Percentiles rank a stretch among this genome's conserved stretches.
These are phyloP conservation scores for Lodderomyces theae DNA, from an alignment of 1,139 yeast species.

Conservation along the genomic window DNA sequence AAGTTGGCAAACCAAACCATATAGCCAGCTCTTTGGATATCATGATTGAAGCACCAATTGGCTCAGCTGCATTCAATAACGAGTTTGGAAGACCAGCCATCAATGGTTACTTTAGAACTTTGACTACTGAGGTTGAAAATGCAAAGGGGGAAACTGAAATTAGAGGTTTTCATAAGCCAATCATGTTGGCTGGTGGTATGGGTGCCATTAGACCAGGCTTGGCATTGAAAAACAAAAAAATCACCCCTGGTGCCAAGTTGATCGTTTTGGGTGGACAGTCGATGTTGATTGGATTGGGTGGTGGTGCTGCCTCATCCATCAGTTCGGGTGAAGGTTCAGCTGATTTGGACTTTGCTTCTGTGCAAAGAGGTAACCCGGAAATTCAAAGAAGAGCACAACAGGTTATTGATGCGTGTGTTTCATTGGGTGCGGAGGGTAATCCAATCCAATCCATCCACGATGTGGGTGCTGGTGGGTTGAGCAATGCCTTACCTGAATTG, in stretches of 20 bases:
- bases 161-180: slow-evolving; percentile 98
- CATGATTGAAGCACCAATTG: slow-evolving; percentile 96
- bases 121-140: slow-evolving; percentile 74
- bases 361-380: slow-evolving; percentile 99
- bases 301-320: slow-evolving; percentile 98
- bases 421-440: slow-evolving; percentile 65
- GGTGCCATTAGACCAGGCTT: slow-evolving; percentile 94
- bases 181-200: slow-evolving; percentile 99
- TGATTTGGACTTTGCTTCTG: slow-evolving; percentile 95
- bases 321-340: slow-evolving; percentile 97
- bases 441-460: slow-evolving; percentile 97
- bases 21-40: slow-evolving; percentile 92
- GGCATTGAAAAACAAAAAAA: slow-evolving; percentile 81
- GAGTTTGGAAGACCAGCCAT: slow-evolving; percentile 99
- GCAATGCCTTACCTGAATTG: slow-evolving; percentile 95
- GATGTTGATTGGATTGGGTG: slow-evolving; percentile 99
- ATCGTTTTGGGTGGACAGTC: slow-evolving; percentile 97
- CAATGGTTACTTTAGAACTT: slow-evolving; percentile 93
- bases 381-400: slow-evolving; percentile 99
- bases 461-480: slow-evolving; percentile 99
- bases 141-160: slow-evolving; percentile 64
- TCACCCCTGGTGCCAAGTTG: slow-evolving; percentile 89
- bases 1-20: slow-evolving; percentile 86
- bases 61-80: slow-evolving; percentile 97
- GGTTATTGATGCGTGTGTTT: slow-evolving; percentile 91